These are phyloP conservation scores for Trichoderma sp. DNA, from an alignment of 2,329 filamentous ascomycete genomes.

Conservation along the genomic window DNA sequence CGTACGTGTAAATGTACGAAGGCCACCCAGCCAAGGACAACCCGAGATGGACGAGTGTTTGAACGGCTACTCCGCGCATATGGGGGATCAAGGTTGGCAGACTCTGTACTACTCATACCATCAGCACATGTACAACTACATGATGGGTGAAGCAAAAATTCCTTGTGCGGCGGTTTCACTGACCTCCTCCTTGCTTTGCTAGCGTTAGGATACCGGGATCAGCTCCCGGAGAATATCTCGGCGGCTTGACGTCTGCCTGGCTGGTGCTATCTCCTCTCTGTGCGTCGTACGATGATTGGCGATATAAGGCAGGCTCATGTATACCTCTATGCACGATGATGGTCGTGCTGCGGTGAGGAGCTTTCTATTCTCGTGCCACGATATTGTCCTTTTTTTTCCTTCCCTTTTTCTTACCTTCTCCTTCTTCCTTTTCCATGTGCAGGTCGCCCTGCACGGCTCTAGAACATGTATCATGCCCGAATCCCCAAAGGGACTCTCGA, in stretches of 20 bases:
- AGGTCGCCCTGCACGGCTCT: not conserved
- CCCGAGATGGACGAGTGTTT: slow-evolving; percentile 7
- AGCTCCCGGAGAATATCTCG: slow-evolving; percentile 21
- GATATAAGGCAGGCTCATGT: not conserved
- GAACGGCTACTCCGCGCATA: not conserved
- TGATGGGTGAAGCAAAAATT: not conserved
- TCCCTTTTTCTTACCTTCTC: not conserved
- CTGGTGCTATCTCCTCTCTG: not conserved
- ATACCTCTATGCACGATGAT: not conserved
- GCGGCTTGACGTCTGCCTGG: not conserved
- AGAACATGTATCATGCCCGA: not conserved
- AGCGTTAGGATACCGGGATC: slow-evolving; percentile 7
- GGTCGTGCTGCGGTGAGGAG: too few relatives aligned
- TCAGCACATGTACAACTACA: not conserved
- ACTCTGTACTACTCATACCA: not conserved
- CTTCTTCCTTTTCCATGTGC: not conserved
- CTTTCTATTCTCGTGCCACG: too few relatives aligned
- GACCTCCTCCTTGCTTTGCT: slow-evolving; percentile 13
- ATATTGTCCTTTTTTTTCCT: not conserved
- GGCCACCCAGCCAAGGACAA: not conserved
- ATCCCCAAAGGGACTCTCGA: not conserved
- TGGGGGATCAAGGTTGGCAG: not conserved
- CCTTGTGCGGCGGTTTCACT: not conserved
- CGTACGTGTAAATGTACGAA: not conserved
- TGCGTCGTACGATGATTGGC: not conserved